Percentiles rank a stretch among this genome's conserved stretches.
Conservation (phyloP, 805 yeast genomes). For the Metschnikowia bowlesiae region DNA sequence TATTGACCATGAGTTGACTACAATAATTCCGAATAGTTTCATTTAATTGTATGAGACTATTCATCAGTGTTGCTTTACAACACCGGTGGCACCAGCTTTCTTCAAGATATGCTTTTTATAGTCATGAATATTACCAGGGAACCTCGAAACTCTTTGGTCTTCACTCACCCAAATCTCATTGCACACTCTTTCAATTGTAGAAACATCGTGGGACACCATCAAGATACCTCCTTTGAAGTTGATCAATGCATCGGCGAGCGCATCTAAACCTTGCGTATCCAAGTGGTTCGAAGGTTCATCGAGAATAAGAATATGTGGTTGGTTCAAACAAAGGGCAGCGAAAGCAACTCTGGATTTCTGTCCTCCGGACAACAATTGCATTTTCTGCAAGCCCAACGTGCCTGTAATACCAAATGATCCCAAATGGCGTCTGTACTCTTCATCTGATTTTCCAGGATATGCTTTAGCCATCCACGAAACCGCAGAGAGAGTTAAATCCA, state of each 20-base stretch:
- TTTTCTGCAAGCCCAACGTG: conserved; percentile 83
- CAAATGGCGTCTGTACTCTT: conserved; percentile 92
- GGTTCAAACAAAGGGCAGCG: conserved; percentile 85
- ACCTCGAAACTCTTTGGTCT: conserved; percentile 70
- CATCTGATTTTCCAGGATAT: conserved; percentile 91
- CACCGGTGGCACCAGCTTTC: conserved; percentile 79
- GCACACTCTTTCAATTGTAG: conserved; percentile 83
- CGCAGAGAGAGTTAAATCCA: conserved; percentile 82
- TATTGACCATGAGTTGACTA: too few species aligned
- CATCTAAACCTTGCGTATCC: conserved; percentile 97
- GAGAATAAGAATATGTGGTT: conserved; percentile 86
- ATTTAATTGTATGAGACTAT: background rate
- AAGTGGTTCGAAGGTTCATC: conserved; percentile 99
- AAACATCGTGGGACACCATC: conserved; percentile 97
- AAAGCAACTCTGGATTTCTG: conserved; percentile 98
- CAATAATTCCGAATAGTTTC: too few species aligned
- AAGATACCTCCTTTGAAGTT: conserved; percentile 92
- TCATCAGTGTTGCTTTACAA: conserved; percentile 67
- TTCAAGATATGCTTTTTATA: conserved; percentile 84
- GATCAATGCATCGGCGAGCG: conserved; percentile 82
- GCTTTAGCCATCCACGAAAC: conserved; percentile 90
- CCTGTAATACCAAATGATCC: conserved; percentile 98
- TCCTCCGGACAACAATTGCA: conserved; percentile 91
- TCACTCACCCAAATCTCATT: conserved; percentile 96
- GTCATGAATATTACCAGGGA: conserved; percentile 78